Conservation (phyloP, 1,139 yeast genomes). For the Zygotorulaspora mrakii region DNA sequence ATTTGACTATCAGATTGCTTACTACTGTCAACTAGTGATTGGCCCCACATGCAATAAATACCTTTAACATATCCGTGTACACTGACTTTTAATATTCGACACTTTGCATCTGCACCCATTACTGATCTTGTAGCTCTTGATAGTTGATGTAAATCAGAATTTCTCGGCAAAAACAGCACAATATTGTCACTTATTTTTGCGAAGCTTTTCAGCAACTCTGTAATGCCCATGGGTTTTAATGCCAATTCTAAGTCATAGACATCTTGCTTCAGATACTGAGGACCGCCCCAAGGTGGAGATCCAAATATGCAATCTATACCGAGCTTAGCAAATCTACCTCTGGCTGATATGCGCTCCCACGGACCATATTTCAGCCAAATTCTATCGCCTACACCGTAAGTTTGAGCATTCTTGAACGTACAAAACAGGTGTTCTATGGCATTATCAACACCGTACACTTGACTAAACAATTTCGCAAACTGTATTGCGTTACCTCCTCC, state of each 20-base stretch:
- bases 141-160: conserved; percentile 57
- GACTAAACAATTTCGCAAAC: conserved; percentile 57
- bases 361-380: conserved; percentile 52
- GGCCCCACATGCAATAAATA: conserved; percentile 59
- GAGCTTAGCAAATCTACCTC: conserved; percentile 29
- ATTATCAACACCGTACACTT: conserved; percentile 65
- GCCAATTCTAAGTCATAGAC: conserved; percentile 46
- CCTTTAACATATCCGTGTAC: conserved; percentile 50
- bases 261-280: conserved; percentile 49
- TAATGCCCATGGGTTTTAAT: conserved; percentile 48
- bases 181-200: conserved; percentile 48
- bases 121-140: conserved; percentile 45
- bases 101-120: conserved; percentile 44
- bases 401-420: conserved; percentile 65
- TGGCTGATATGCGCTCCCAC: conserved; percentile 46
- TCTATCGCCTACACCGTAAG: conserved; percentile 57
- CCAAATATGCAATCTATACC: conserved; percentile 66
- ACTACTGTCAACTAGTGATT: conserved; percentile 26
- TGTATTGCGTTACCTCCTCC: conserved; percentile 95
- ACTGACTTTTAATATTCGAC: conserved; percentile 49
- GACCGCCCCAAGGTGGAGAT: conserved; percentile 99
- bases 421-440: conserved; percentile 60
- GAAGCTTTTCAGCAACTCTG: conserved; percentile 45
- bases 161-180: conserved; percentile 73
- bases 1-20: conserved; percentile 5